Evolutionary conservation across 2,329 filamentous ascomycete species (phyloP), one percentile per base, ranked within the genome.

Genomic region (Aschersonia sp.): DNA sequence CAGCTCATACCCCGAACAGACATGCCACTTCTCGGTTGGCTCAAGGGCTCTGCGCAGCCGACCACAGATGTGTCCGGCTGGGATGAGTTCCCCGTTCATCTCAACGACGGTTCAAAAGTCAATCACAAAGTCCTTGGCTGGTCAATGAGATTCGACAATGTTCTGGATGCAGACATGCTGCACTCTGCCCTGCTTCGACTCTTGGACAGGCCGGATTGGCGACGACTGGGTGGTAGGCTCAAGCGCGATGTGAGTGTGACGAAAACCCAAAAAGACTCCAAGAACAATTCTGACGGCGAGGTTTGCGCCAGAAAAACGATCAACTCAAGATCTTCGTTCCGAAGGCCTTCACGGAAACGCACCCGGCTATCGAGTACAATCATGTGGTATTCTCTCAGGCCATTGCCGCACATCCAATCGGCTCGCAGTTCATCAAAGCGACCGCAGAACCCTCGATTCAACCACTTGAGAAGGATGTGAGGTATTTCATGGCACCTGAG

Each of bases 221-320:
- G 59, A 32, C 68, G 68, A 50, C 49, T 73, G 1, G 68, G 67
- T 0, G 70, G 67, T 9, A 61, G 70, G n/a, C 50, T 73, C 9
- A 58, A 69, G 10, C 35, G 58, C 29, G 66, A 64, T 49, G 66
- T 67, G 55, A 42, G 50, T 20, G 20, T 20, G 20, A 20, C 20
- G 7, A 7, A 38, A 12, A 7, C 35, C 6, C 35, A 38, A 7
- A 38, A 38, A 7, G 35, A 7, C 7, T 7, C 6, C 35, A 38
- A 38, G 35, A 38, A 7, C 35, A 12, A 20, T 20, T 38, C 35
- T 12, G 12, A 38, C 6, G 35, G 35, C 7, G 35, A 12, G 35
- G 35, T 7, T 7, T 7, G 9, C 20, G 20, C 29, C 20, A 48
- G 42, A n/a, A 49, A 3, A 48, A 56, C 2, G 56, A 54, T n/a